Conservation (phyloP, 106 monocot species). For the Dioscorea zingiberensis region DNA sequence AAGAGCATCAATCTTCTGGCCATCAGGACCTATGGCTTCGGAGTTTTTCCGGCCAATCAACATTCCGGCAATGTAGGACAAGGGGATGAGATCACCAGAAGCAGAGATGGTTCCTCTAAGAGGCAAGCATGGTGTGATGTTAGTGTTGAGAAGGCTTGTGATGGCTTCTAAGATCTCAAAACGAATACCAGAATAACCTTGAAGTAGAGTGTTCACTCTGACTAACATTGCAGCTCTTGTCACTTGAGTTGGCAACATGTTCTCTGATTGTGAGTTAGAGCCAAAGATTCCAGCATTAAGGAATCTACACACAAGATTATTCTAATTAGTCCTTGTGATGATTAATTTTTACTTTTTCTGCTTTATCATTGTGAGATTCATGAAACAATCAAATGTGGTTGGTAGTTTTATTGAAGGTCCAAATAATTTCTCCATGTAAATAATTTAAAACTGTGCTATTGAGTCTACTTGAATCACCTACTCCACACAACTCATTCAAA, state of each 20-base stretch:
- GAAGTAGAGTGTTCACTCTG: conserved; percentile 62
- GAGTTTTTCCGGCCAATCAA: conserved; percentile 43
- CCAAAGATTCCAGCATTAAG: conserved; percentile 62
- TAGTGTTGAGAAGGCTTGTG: conserved; percentile 47
- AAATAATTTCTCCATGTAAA: too few species aligned
- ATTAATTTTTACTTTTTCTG: too few species aligned
- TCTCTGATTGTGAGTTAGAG: conserved; percentile 6
- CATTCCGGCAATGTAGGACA: conserved; percentile 48
- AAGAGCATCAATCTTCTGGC: not conserved
- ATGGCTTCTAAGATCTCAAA: conserved; percentile 74
- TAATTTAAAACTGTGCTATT: too few species aligned
- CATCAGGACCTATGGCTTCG: conserved; percentile 23
- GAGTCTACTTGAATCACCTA: too few species aligned
- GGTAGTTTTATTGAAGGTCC: too few species aligned
- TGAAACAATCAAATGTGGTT: too few species aligned
- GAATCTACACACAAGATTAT: conserved; percentile 34
- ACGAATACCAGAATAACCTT: conserved; percentile 73
- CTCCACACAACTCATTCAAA: too few species aligned
- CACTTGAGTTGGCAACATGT: conserved; percentile 19
- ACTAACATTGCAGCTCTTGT: conserved; percentile 73
- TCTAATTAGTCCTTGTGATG: conserved; percentile 30
- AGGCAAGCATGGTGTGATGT: conserved; percentile 64
- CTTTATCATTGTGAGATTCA: too few species aligned
- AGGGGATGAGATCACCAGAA: conserved; percentile 39
- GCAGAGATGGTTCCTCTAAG: conserved; percentile 63